Conservation (phyloP, 2,329 filamentous ascomycete species). For the Ophiostoma sp. region DNA sequence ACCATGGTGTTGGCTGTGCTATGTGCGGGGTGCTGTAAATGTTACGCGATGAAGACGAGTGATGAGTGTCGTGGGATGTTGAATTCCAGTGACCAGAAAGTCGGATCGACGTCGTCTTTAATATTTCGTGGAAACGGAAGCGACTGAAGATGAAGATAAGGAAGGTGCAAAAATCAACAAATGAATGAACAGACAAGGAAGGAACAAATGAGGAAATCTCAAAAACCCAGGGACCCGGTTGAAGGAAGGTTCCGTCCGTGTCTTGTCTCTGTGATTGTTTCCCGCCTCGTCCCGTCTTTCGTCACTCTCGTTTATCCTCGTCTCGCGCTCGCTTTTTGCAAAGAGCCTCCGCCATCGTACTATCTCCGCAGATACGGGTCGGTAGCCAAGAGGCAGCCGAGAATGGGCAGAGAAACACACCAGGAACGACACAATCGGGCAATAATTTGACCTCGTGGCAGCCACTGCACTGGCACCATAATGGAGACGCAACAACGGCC, state of each 20-base stretch:
- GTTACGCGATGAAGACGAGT: not conserved
- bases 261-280: not conserved
- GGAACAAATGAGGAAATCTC: not conserved
- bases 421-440: conserved; percentile 6
- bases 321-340: not conserved
- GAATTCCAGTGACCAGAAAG: not conserved
- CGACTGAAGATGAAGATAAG: not conserved
- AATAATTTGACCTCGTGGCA: not conserved
- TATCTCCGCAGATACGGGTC: not conserved
- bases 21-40: not conserved
- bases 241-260: conserved; percentile 2
- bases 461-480: not conserved
- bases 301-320: not conserved
- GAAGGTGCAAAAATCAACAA: not conserved
- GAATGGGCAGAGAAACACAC: not conserved
- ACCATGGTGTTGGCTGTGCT: not conserved
- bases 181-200: not conserved
- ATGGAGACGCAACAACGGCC: not conserved
- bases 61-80: not conserved
- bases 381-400: not conserved
- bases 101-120: not conserved
- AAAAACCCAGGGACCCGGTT: not conserved
- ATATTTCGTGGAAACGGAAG: not conserved
- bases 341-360: not conserved
- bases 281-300: not conserved